Evolutionary conservation across 2,329 filamentous ascomycete genomes (phyloP).

Genomic region (Amesomyces nigricolor): DNA sequence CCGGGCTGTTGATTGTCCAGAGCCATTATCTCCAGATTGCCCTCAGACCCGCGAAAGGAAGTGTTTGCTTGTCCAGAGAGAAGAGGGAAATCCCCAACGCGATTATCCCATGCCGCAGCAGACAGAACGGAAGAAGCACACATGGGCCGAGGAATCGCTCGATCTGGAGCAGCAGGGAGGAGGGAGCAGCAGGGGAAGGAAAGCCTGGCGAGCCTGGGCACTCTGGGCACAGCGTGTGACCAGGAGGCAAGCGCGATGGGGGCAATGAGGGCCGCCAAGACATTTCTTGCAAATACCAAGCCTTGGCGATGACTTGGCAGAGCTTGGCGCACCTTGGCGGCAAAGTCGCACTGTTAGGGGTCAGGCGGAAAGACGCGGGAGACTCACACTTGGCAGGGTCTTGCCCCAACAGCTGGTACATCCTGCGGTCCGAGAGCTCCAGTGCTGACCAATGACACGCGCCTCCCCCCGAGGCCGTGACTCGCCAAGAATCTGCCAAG

Average conservation of each 20-base stretch:
- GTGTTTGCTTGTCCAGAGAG: too few species aligned
- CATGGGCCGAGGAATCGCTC: constrained; percentile 10
- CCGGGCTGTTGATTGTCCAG: too few species aligned
- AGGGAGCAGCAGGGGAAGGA: constrained; percentile 12
- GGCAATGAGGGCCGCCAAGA: constrained; percentile 28
- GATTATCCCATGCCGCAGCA: neutral
- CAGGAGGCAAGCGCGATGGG: constrained; percentile 19
- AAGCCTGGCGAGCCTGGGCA: constrained; percentile 12
- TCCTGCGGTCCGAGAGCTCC: constrained; percentile 15
- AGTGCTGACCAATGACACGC: constrained; percentile 23
- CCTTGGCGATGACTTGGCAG: constrained; percentile 29
- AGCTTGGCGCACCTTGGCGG: constrained; percentile 24
- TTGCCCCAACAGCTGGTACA: constrained; percentile 21
- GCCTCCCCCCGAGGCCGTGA: constrained; percentile 31
- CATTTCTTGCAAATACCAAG: constrained; percentile 38
- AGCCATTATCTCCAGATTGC: too few species aligned
- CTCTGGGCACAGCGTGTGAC: constrained; percentile 23
- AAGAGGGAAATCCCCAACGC: neutral
- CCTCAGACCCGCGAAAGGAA: too few species aligned
- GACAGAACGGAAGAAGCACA: neutral
- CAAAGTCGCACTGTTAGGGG: constrained; percentile 24
- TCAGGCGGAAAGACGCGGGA: neutral
- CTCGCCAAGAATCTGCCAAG: constrained; percentile 29
- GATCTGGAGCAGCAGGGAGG: constrained; percentile 1
- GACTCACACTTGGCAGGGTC: neutral